Conservation (phyloP, 2,329 filamentous ascomycete genomes). For the Pseudopithomyces maydicus region DNA sequence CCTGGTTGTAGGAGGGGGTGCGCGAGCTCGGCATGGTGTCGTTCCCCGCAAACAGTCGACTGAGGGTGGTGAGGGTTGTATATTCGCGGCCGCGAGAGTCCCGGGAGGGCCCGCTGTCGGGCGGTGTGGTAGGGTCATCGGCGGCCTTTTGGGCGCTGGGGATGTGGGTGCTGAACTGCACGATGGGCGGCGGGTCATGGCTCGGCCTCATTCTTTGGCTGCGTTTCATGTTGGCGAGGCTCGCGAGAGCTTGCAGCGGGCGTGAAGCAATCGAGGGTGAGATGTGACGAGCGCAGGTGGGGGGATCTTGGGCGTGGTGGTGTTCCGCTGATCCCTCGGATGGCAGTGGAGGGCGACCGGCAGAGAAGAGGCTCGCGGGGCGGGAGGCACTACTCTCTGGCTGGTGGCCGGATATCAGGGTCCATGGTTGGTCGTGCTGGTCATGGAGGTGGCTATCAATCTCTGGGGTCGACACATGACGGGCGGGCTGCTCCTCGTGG, state of each 20-base stretch:
- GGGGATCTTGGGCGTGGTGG: conserved; percentile 7
- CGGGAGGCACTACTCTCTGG: conserved; percentile 21
- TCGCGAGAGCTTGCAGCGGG: conserved; percentile 34
- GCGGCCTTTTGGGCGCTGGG: conserved; percentile 54
- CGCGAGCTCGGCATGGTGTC: conserved; percentile 44
- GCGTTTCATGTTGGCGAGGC: conserved; percentile 32
- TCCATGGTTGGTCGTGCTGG: conserved; percentile 9
- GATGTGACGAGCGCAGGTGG: conserved; percentile 17
- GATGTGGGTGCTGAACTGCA: conserved; percentile 41
- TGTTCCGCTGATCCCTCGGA: conserved; percentile 19
- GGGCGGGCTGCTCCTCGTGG: conserved; percentile 11
- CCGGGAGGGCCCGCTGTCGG: conserved; percentile 34
- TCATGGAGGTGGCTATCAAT: neutral
- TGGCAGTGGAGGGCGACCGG: conserved; percentile 21
- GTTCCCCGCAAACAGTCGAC: conserved; percentile 51
- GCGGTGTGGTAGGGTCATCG: conserved; percentile 53
- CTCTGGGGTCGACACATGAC: conserved; percentile 7
- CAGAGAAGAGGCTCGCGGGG: conserved; percentile 37
- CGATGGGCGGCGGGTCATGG: conserved; percentile 32
- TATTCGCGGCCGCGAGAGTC: conserved; percentile 43
- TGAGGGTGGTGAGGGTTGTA: conserved; percentile 50
- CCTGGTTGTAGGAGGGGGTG: conserved; percentile 49
- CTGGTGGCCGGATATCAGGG: conserved; percentile 11
- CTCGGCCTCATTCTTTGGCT: conserved; percentile 32
- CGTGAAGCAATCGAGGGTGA: conserved; percentile 31